Evolutionary conservation across 2,329 filamentous ascomycete species (phyloP).

Genomic region (Teratosphaeria destructans): DNA sequence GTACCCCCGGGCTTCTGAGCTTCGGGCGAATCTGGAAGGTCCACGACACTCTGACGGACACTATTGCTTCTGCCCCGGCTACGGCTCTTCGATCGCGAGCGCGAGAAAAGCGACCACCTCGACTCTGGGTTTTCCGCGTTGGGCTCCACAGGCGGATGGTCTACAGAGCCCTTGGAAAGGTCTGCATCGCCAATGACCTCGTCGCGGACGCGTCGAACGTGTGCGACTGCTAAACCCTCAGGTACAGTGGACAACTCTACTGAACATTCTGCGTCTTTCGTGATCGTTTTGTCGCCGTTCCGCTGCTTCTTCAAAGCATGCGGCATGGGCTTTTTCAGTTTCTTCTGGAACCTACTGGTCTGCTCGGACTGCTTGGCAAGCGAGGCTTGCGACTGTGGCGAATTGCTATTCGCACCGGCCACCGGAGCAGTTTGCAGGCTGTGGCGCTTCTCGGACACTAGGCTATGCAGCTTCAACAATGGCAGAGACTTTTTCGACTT

Average conservation of each 20-base stretch:
- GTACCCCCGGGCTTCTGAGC: conserved; percentile 2
- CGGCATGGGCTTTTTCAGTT: conserved; percentile 24
- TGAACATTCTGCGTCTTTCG: not conserved
- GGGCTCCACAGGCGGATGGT: not conserved
- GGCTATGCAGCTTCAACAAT: conserved; percentile 4
- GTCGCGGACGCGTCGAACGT: not conserved
- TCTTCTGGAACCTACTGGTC: conserved; percentile 13
- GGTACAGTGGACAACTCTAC: conserved; percentile 2
- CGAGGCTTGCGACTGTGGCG: not conserved
- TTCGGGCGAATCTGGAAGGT: conserved; percentile 6
- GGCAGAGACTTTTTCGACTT: conserved; percentile 7
- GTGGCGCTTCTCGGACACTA: conserved; percentile 4
- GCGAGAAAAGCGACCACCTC: not conserved
- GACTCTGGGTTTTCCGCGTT: not conserved
- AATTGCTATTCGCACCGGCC: not conserved
- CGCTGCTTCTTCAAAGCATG: conserved; percentile 13
- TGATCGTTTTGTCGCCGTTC: conserved; percentile 4
- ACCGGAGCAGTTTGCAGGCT: not conserved
- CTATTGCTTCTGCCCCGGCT: conserved; percentile 18
- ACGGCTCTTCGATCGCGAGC: conserved; percentile 5
- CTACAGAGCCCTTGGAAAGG: not conserved
- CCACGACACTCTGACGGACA: conserved; percentile 1
- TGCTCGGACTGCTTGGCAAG: conserved; percentile 3
- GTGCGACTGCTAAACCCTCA: not conserved
- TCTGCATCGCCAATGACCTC: not conserved